Evolutionary conservation across 306 rosid genomes (phyloP), one percentile per base, ranked within the genome.

Genomic region (Dalbergia cultrata): DNA sequence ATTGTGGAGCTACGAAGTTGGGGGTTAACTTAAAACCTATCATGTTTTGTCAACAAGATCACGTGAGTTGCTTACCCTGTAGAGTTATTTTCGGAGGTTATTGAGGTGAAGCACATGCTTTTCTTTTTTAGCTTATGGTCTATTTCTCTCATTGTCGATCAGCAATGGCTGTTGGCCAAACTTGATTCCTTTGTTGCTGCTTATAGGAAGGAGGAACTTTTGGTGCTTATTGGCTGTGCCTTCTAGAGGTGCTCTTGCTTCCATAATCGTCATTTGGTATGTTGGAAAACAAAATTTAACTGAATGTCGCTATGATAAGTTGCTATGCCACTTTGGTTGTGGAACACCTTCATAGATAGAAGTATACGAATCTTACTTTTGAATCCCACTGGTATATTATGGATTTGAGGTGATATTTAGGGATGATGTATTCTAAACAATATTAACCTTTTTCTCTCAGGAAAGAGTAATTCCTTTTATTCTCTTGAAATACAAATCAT

Each of bases 101-200:
- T 73, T 78, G 70, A 56, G 87, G 84, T 71, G 82, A 72, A 64
- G 80, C 83, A 83, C 88, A 79, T 61, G 83, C 44, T 49, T 41
- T 90, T 41, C 60, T 85, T 77, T 6, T 54, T 44, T 44, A 3
- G 85, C 90, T 75, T 72, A 13, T 71, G 79, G 44, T 83, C 84
- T 35, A 57, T 62, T 17, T 87, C 44, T 70, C 17, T 14, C 19
- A 5, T 13, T 67, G 75, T n/a, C 52, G 74, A 79, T 76, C 82
- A 59, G 12, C 57, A 71, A 76, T 13, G 65, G 6, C 80, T 82
- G 79, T 21, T 75, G 68, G 64, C 69, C 65, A 47, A 67, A 56
- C 57, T 75, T 77, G 62, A 57, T 83, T 67, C 43, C 17, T 67
- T 83, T 72, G 45, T 49, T 16, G 60, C 72, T 60, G 43, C 62